phyloP scores from a whole-genome alignment of 345 rosid genomes.

The Boechera retrofracta region DNA sequence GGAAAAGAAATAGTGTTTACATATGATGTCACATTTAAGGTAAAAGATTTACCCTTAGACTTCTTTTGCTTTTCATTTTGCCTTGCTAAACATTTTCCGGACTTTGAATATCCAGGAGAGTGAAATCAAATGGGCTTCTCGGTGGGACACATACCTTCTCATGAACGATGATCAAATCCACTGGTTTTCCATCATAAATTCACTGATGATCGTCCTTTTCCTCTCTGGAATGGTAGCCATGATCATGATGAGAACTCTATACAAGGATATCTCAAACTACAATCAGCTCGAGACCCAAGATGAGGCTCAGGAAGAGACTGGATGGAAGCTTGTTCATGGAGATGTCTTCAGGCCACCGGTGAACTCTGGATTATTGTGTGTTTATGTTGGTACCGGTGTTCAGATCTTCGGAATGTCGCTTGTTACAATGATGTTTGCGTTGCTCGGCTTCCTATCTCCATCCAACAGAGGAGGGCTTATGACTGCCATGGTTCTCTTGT shows the following conservation, averaged over 20 bases:
- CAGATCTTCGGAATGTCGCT: slow-evolving; percentile 93
- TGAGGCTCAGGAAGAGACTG: slow-evolving; percentile 97
- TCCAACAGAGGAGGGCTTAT: slow-evolving; percentile 98
- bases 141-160: slow-evolving; percentile 97
- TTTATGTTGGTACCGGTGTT: slow-evolving; percentile 92
- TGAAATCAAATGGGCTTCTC: slow-evolving; percentile 99
- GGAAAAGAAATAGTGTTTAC: slow-evolving; percentile 87
- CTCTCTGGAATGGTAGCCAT: slow-evolving; percentile 99
- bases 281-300: slow-evolving; percentile 98
- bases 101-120: slow-evolving; percentile 61
- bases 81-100: slow-evolving; percentile 19
- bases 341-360: slow-evolving; percentile 92
- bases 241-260: slow-evolving; percentile 98
- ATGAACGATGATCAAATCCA: slow-evolving; percentile 99
- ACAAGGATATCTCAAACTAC: slow-evolving; percentile 92
- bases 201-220: slow-evolving; percentile 94
- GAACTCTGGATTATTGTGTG: slow-evolving; percentile 85
- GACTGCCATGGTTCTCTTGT: slow-evolving; percentile 98
- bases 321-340: slow-evolving; percentile 98
- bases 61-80: slow-evolving; percentile 19
- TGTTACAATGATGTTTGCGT: slow-evolving; percentile 95
- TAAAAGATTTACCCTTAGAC: slow-evolving; percentile 13
- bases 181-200: slow-evolving; percentile 97
- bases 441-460: slow-evolving; percentile 92
- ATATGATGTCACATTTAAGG: slow-evolving; percentile 91